Conservation (phyloP, 129 eudicot genomes). For the Ambrosia trifida region DNA sequence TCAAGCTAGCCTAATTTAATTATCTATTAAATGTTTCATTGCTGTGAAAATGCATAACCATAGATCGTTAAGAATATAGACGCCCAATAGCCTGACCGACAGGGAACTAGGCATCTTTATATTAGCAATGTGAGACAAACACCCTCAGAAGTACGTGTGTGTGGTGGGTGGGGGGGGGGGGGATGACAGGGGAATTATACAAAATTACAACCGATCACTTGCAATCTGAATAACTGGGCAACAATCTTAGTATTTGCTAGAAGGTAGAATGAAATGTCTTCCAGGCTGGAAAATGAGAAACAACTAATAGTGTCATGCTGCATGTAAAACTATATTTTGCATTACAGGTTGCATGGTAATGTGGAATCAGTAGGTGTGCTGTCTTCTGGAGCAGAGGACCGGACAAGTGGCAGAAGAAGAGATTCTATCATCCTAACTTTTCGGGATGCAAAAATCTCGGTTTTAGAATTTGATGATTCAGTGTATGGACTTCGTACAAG, state of each 20-base stretch:
- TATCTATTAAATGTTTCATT: background rate
- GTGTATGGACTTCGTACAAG: slow-evolving; percentile 82
- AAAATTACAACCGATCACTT: background rate
- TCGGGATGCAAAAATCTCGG: slow-evolving; percentile 87
- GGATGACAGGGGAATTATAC: background rate
- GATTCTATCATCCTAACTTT: slow-evolving; percentile 87
- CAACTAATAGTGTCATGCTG: slow-evolving; percentile 2
- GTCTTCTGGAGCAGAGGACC: slow-evolving; percentile 59
- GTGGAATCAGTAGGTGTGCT: slow-evolving; percentile 76
- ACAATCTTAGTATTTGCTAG: slow-evolving; percentile 1
- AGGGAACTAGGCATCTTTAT: slow-evolving; percentile 1
- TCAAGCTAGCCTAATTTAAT: background rate
- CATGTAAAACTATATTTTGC: slow-evolving; percentile 12
- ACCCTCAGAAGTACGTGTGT: background rate
- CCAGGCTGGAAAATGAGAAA: slow-evolving; percentile 4
- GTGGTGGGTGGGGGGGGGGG: no score
- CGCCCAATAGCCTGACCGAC: background rate
- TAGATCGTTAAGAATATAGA: background rate
- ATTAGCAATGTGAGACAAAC: background rate
- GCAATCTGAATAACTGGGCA: slow-evolving; percentile 4
- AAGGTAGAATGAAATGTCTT: slow-evolving; percentile 4
- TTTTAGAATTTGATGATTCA: slow-evolving; percentile 92
- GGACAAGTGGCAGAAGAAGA: slow-evolving; percentile 72
- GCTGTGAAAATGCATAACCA: background rate
- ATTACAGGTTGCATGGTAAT: slow-evolving; percentile 91